Conservation (phyloP, 345 rosid species). For the Aegle marmelos region DNA sequence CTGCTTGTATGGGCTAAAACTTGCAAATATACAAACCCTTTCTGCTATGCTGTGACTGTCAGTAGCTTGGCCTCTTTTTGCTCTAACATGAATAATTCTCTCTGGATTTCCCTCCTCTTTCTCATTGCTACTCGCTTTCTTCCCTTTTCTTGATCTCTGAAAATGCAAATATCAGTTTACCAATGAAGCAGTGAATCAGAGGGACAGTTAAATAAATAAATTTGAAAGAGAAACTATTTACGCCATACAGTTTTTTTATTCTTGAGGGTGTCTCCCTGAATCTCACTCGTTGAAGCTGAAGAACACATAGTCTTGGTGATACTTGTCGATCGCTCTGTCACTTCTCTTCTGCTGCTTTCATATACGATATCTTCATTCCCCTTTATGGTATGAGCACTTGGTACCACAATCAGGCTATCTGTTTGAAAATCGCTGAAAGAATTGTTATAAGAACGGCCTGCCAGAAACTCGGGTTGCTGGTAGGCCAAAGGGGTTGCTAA, state of each 20-base stretch:
- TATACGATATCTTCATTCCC: conserved; percentile 14
- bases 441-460: conserved; percentile 6
- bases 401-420: conserved; percentile 9
- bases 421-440: conserved; percentile 2
- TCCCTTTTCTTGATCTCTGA: conserved; percentile 38
- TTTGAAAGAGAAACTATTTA: neutral
- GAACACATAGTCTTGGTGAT: conserved; percentile 23
- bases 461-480: conserved; percentile 24
- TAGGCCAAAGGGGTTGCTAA: conserved; percentile 23
- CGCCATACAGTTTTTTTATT: conserved; percentile 26
- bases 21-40: conserved; percentile 30
- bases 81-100: conserved; percentile 56
- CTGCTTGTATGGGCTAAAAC: neutral
- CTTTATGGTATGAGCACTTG: neutral
- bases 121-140: conserved; percentile 29
- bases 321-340: conserved; percentile 21
- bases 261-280: conserved; percentile 12
- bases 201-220: neutral
- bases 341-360: conserved; percentile 27
- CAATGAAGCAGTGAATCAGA: neutral
- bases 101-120: conserved; percentile 26
- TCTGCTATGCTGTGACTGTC: conserved; percentile 60
- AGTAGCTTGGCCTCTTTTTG: conserved; percentile 61
- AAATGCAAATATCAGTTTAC: neutral
- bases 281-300: conserved; percentile 19